A percentile compares a stretch with the other conserved stretches of the same genome.
phyloP scores from a whole-genome alignment of 164 flowering plant species.

The Vitis rotundifolia region DNA sequence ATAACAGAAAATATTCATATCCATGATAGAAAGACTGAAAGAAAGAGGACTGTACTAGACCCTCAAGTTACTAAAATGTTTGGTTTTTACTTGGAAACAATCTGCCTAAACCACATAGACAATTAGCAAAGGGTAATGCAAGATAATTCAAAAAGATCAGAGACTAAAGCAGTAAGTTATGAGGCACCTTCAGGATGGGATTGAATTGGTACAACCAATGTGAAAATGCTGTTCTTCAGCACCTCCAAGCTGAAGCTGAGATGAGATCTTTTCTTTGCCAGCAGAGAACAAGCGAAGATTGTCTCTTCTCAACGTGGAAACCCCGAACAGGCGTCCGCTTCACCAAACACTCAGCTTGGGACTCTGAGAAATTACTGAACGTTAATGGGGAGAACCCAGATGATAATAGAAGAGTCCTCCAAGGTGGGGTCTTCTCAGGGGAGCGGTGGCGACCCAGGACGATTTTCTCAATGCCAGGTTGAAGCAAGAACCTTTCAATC shows the following conservation, averaged over 20 bases:
- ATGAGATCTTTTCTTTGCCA: conserved; percentile 61
- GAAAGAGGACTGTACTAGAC: conserved; percentile 25
- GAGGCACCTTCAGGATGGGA: conserved; percentile 32
- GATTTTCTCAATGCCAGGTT: conserved; percentile 36
- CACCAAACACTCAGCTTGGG: conserved; percentile 62
- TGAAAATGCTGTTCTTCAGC: conserved; percentile 27
- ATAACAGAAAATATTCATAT: conserved; percentile 22
- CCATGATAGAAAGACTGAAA: conserved; percentile 20
- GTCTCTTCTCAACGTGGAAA: conserved; percentile 54
- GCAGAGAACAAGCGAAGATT: conserved; percentile 51
- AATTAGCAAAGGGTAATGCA: conserved; percentile 36
- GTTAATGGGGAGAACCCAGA: conserved; percentile 44
- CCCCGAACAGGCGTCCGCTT: conserved; percentile 49
- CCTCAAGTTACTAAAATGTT: conserved; percentile 46
- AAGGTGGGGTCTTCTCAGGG: conserved; percentile 30
- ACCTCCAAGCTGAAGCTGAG: conserved; percentile 62
- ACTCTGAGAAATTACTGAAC: conserved; percentile 56
- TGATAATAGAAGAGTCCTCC: conserved; percentile 37
- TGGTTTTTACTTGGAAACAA: conserved; percentile 31
- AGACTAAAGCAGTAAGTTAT: conserved; percentile 22
- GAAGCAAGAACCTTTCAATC: conserved; percentile 48
- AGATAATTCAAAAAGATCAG: conserved; percentile 27
- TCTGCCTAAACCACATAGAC: conserved; percentile 40
- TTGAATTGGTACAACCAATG: conserved; percentile 10
- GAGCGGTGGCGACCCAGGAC: conserved; percentile 34